Evolutionary conservation across 2,329 filamentous ascomycete genomes (phyloP), one percentile per base, ranked within the genome.

Genomic region (Aspergillus costaricaensis): DNA sequence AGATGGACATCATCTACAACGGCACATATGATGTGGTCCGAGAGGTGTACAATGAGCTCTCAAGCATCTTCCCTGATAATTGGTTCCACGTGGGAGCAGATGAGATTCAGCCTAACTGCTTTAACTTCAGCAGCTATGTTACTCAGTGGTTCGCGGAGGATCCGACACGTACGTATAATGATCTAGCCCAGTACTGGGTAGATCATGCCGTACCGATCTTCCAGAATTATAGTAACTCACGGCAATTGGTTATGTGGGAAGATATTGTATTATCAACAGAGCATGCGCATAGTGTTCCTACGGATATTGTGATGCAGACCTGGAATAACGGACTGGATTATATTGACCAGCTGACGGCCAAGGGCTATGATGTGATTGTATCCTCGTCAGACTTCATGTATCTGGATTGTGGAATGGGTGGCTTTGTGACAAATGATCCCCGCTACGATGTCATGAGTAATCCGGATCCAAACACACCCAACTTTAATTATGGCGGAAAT

Each of bases 241-340:
- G 83, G 68, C 82, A 81, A 4, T 74, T 86, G 7, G 74, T 86
- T 68, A 83, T 85, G 81, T 86, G 83, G 83, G 83, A 85, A 66
- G 83, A 86, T 51, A 78, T 85, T 9, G 69, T 79, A 44, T 73
- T 83, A 21, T 70, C 75, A 5, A 72, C 77, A 5, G 78, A 80
- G 17, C 76, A 78, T 49, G 83, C 82, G 0, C 72, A 77, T 63
- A 67, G 74, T 7, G 78, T 85, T 2, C 78, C 83, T 62, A 83
- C 78, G 58, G 77, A 83, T 62, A 76, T 83, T 59, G 76, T 85
- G 61, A 73, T 86, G 67, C 83, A 85, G 66, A 79, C 77, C 44
- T 86, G 83, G 83, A 85, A 85, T 73, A 80, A 80, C 60, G 83
- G 82, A 2, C 68, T 82, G 5, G 70, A 70, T 15, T 82, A 85